phyloP scores from a whole-genome alignment of 805 yeast species.

The Metschnikowia picachoensis region DNA sequence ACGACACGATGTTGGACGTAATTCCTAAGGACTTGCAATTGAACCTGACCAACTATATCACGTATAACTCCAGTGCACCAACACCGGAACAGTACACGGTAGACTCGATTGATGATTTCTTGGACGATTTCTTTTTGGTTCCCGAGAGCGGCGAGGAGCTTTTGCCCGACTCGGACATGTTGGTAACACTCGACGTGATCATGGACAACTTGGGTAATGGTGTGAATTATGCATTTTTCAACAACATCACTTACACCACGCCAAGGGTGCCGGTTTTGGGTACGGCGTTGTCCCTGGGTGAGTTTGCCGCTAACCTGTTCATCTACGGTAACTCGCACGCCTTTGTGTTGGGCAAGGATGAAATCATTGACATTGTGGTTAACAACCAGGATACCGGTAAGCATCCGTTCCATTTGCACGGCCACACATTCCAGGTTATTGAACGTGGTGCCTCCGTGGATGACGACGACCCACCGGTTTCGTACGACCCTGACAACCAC shows the following conservation, averaged over 20 bases:
- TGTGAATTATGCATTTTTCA: slow-evolving; percentile 94
- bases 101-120: slow-evolving; percentile 43
- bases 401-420: slow-evolving; percentile 98
- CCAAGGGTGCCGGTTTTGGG: slow-evolving; percentile 86
- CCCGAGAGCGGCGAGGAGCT: slow-evolving; percentile 37
- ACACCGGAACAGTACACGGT: slow-evolving; percentile 41
- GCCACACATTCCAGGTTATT: slow-evolving; percentile 82
- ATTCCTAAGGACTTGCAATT: slow-evolving; percentile 60
- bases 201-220: slow-evolving; percentile 89
- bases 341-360: slow-evolving; percentile 62
- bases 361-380: slow-evolving; percentile 71
- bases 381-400: slow-evolving; percentile 88
- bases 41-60: slow-evolving; percentile 73
- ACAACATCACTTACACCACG: slow-evolving; percentile 69
- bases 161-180: slow-evolving; percentile 64
- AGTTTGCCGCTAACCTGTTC: slow-evolving; percentile 45
- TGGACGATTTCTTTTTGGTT: slow-evolving; percentile 37
- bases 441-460: slow-evolving; percentile 62
- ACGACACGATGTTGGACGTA: slow-evolving; percentile 76
- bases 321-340: slow-evolving; percentile 84
- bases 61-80: slow-evolving; percentile 43
- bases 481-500: slow-evolving; percentile 49
- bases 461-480: slow-evolving; percentile 51
- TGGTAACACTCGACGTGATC: slow-evolving; percentile 63
- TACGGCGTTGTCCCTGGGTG: slow-evolving; percentile 74